Evolutionary conservation across 257 asterid genomes (phyloP), one percentile per base, ranked within the genome.

Genomic region (Solanum bulbocastanum): DNA sequence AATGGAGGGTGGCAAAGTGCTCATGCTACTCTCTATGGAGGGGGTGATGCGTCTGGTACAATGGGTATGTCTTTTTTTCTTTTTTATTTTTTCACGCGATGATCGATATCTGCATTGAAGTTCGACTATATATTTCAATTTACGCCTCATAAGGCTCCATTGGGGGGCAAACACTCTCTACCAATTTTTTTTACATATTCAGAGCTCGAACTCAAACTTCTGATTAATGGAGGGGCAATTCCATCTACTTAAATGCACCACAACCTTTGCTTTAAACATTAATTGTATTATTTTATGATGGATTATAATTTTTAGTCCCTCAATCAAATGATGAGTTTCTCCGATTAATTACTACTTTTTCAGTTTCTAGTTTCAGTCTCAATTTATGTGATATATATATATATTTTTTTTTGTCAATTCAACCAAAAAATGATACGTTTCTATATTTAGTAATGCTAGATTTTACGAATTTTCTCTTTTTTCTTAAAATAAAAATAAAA

Each of bases 1-100:
- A 85, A 88, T 88, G 88, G 90, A 85, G 86, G 90, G 14, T 88
- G 90, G 90, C 86, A 88, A 73, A 84, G 81, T 84, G 90, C 90
- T 72, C 90, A 84, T 20, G 90, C 90, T 32, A 88, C 90, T 60
- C 56, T 84, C 42, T 88, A 88, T 84, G 90, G 90, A 8, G 90
- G 90, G 42, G 86, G 90, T 18, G 90, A 88, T 84, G 90, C 90
- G 36, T 84, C 90, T 84, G 86, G 90, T 44, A 88, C 90, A 14
- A 74, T 88, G 90, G 90, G 90, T 94, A 86, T 35, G 82, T 16
- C 23, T 16, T 52, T 52, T 52, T 52, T 52, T 16, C 3, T 49
- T 16, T 52, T 52, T 52, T 16, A 52, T 6, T 16, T 52, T 52
- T 52, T 16, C 1, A 16, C 23, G 10, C 22, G 60, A 52, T 52